These are phyloP conservation scores for Carex cristatella DNA, from an alignment of 176 grass and related monocot genomes.

Conservation along the genomic window DNA sequence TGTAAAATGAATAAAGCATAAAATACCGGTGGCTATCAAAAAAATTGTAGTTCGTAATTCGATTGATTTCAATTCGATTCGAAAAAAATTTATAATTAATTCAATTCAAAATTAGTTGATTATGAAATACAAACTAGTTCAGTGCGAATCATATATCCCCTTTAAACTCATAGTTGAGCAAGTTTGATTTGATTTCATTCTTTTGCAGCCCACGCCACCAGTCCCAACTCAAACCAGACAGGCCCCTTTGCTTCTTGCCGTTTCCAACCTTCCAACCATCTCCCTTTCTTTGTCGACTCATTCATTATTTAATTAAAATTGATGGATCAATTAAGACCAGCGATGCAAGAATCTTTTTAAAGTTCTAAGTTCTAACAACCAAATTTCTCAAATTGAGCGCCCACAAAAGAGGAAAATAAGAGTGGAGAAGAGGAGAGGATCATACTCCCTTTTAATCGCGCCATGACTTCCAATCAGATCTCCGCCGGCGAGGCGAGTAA, in stretches of 20 bases:
- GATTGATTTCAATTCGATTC: too few relatives aligned
- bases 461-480: conserved; percentile 58
- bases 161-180: too few relatives aligned
- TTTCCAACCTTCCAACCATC: conserved; percentile 16
- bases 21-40: too few relatives aligned
- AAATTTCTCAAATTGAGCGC: background rate
- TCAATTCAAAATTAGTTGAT: too few relatives aligned
- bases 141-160: too few relatives aligned
- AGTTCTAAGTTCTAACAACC: background rate
- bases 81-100: too few relatives aligned
- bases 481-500: conserved; percentile 39
- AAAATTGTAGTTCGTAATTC: too few relatives aligned
- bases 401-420: background rate
- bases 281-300: background rate
- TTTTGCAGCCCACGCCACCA: background rate
- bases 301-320: background rate
- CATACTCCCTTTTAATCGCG: conserved; percentile 19
- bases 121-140: too few relatives aligned
- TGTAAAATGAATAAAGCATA: too few relatives aligned
- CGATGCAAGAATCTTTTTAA: background rate
- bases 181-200: too few relatives aligned
- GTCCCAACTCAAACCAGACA: background rate
- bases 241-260: background rate
- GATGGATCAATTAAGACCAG: conserved; percentile 3
- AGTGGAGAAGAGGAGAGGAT: conserved; percentile 6